Evolutionary conservation across 768 basidiomycete genomes (phyloP), one percentile per base, ranked within the genome.

Genomic region (Gymnopilus dilepis): DNA sequence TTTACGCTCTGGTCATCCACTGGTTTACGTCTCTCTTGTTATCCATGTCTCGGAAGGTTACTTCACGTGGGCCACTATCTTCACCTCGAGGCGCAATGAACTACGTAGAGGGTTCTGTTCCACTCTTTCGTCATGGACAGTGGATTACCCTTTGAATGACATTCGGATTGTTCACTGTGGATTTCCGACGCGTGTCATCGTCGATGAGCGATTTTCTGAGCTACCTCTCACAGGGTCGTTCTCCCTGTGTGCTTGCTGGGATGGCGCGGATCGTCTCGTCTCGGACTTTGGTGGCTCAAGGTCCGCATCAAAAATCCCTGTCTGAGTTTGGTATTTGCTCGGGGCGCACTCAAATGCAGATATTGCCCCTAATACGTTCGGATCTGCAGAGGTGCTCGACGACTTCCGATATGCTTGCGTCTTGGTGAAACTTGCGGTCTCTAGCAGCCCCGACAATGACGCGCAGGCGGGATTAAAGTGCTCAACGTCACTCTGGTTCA

Each of bases 61-160:
- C 30, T 54, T 54, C 52, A 54, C 52, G 37, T 53, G 52, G 33
- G 21, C 24, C 13, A 38, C 38, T 24, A 53, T 53, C 33, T 34
- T 52, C 52, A 48, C 52, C 52, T 53, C 52, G 52, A 53, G 52
- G 52, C 52, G 21, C 24, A 31, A 30, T 48, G 28, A 31, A 48
- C n/a, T n/a, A n/a, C n/a, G 30, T 24, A 47, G 43, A 48, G 47
- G 47, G 47, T 48, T 13, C 15, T 48, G 47, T 48, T 48, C 47
- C 26, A 48, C 12, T 48, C 12, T 30, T 48, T 48, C 28, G 28
- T 48, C 47, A 48, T 48, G 26, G 26, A 48, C 12, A 28, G 1
- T n/a, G 47, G 15, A 48, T 48, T 48, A 17, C 47, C 47, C n/a
- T 50, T 50, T 50, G 30, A 26, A 50, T 17, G 47, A 50, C 26